These are phyloP conservation scores for Magnusiomyces sp. DNA, from an alignment of 1,139 yeast genomes.

Conservation along the genomic window DNA sequence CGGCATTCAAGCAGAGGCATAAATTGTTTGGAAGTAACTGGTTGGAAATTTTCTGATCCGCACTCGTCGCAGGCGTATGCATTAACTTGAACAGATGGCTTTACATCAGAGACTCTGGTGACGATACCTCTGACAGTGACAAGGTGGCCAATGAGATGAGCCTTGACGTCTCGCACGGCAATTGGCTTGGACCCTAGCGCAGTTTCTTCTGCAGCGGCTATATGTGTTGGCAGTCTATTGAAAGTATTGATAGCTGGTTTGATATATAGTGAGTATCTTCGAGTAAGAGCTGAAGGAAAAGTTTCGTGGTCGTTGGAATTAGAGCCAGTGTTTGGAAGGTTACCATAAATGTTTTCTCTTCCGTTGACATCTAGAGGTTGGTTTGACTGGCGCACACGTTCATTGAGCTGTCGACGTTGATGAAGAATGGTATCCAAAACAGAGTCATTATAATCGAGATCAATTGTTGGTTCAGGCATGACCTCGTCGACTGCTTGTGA, in stretches of 20 bases:
- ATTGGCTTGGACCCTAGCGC: constrained; percentile 45
- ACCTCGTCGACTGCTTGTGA: constrained; percentile 66
- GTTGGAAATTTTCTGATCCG: constrained; percentile 95
- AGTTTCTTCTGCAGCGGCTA: constrained; percentile 37
- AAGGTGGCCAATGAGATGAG: constrained; percentile 72
- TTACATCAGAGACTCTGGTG: constrained; percentile 92
- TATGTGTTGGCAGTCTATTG: no score
- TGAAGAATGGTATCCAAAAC: constrained; percentile 88
- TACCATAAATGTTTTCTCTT: constrained; percentile 30
- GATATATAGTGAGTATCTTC: constrained; percentile 82
- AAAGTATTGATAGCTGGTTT: no score
- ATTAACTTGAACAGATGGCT: constrained; percentile 82
- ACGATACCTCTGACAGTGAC: constrained; percentile 92
- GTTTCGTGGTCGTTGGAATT: constrained; percentile 32
- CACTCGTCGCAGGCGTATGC: constrained; percentile 98
- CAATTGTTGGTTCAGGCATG: constrained; percentile 76
- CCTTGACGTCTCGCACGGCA: constrained; percentile 86
- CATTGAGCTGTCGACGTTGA: constrained; percentile 79
- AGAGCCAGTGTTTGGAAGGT: constrained; percentile 17
- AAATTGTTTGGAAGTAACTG: constrained; percentile 75
- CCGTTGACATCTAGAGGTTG: constrained; percentile 58
- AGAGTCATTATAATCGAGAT: constrained; percentile 73
- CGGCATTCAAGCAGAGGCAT: constrained; percentile 83
- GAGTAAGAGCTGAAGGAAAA: constrained; percentile 79
- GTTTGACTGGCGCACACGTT: constrained; percentile 31